Conservation (phyloP, 225 moss, liverwort and hornwort genomes). For the Marchantia polymorpha region DNA sequence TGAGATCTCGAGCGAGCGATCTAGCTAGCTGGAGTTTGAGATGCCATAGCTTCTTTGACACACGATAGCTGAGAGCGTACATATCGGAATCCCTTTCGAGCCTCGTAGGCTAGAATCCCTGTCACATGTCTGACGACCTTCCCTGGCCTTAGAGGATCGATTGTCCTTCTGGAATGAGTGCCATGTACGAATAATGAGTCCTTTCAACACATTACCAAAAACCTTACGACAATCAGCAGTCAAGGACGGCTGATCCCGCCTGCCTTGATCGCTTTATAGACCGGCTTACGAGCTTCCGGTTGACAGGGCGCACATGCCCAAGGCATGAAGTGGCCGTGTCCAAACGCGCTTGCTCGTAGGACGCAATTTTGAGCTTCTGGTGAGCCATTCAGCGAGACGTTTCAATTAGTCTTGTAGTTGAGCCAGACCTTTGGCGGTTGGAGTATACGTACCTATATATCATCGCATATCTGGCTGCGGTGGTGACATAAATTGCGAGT, state of each 20-base stretch:
- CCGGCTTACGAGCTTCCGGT: not conserved
- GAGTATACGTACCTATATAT: not conserved
- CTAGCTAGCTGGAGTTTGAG: not conserved
- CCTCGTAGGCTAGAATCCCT: not conserved
- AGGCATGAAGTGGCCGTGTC: not conserved
- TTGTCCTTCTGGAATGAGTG: not conserved
- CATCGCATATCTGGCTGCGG: not conserved
- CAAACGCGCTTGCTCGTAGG: conserved; percentile 4
- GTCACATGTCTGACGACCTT: not conserved
- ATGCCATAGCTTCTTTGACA: not conserved
- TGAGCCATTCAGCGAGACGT: not conserved
- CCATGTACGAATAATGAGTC: not conserved
- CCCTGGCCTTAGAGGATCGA: not conserved
- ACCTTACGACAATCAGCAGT: not conserved
- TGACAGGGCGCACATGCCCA: no score
- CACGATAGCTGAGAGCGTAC: not conserved
- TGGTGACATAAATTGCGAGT: not conserved
- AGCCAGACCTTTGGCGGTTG: not conserved
- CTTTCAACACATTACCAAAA: not conserved
- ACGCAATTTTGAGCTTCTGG: not conserved
- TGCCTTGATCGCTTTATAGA: not conserved
- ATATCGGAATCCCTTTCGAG: not conserved
- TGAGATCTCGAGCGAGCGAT: no score
- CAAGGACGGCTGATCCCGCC: not conserved
- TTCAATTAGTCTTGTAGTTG: not conserved